Conservation (phyloP, 345 rosid species). For the Eucalyptus cladocalyx region DNA sequence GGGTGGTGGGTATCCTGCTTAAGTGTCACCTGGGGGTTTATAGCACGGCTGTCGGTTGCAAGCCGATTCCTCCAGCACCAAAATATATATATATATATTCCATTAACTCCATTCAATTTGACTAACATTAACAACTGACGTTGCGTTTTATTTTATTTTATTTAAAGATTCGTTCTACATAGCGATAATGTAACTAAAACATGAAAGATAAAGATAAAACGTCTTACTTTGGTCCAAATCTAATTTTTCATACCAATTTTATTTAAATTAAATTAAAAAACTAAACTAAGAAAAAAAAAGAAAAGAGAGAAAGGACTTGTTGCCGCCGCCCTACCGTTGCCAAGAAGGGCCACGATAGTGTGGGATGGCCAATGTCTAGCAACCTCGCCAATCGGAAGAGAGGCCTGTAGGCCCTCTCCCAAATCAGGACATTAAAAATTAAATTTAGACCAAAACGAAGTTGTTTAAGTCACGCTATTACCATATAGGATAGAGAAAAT, state of each 20-base stretch:
- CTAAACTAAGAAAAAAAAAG: fast-evolving
- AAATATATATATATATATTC: too few relatives aligned
- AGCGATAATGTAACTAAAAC: fast-evolving
- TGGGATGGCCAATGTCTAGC: fast-evolving
- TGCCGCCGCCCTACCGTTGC: fast-evolving
- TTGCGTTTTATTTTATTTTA: too few relatives aligned
- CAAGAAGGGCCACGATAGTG: fast-evolving
- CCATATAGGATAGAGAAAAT: neutral
- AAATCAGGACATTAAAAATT: neutral
- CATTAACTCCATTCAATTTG: too few relatives aligned
- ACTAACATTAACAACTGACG: too few relatives aligned
- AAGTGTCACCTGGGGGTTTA: too few relatives aligned
- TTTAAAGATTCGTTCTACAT: fast-evolving
- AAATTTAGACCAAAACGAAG: neutral
- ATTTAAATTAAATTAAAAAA: too few relatives aligned
- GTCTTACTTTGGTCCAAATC: fast-evolving
- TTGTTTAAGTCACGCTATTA: fast-evolving
- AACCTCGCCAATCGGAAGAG: fast-evolving
- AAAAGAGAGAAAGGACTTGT: fast-evolving
- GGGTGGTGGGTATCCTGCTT: too few relatives aligned
- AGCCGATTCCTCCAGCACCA: too few relatives aligned
- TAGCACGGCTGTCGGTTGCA: too few relatives aligned
- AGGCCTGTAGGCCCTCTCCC: fast-evolving
- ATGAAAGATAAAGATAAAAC: neutral
- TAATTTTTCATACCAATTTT: too few relatives aligned